phyloP scores from a whole-genome alignment of 371 early-diverging fungal species.

The Coemansia sp. region DNA sequence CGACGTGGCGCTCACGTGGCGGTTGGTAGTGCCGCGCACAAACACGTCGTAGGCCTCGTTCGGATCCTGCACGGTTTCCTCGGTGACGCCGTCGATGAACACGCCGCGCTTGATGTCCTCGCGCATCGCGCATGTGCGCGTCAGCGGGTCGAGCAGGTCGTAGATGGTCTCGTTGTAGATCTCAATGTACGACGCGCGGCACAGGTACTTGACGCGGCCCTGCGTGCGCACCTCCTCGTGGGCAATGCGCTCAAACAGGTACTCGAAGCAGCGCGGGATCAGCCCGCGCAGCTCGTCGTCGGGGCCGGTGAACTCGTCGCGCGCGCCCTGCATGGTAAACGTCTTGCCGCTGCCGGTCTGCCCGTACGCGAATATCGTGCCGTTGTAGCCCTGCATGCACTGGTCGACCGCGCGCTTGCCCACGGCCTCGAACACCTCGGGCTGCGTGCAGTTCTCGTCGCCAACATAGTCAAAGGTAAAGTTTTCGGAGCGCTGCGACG shows the following conservation, averaged over 20 bases:
- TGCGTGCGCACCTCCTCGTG: constrained; percentile 48
- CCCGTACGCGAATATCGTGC: constrained; percentile 85
- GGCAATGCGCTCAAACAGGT: constrained; percentile 57
- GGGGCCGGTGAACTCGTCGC: constrained; percentile 44
- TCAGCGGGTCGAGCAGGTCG: constrained; percentile 72
- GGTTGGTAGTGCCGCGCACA: constrained; percentile 58
- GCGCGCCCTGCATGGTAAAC: constrained; percentile 76
- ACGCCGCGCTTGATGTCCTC: constrained; percentile 66
- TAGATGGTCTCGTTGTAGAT: constrained; percentile 92
- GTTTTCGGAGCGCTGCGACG: constrained; percentile 53
- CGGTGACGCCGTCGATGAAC: constrained; percentile 60
- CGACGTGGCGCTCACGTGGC: constrained; percentile 59
- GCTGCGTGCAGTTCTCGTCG: constrained; percentile 45
- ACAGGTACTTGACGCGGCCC: constrained; percentile 61
- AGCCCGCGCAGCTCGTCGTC: constrained; percentile 56
- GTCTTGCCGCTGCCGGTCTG: constrained; percentile 94
- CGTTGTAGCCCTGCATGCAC: constrained; percentile 80
- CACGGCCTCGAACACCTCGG: constrained; percentile 59
- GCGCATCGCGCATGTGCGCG: constrained; percentile 55
- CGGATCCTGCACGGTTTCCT: constrained; percentile 59
- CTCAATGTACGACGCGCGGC: constrained; percentile 81
- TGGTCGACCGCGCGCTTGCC: constrained; percentile 69
- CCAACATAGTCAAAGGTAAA: constrained; percentile 63
- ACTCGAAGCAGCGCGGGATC: constrained; percentile 63
- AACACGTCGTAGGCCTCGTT: constrained; percentile 62